Percentiles rank a stretch among this genome's conserved stretches.
These are phyloP conservation scores for Crithidia thermophila DNA, from an alignment of 208 protist genomes.

Conservation along the genomic window DNA sequence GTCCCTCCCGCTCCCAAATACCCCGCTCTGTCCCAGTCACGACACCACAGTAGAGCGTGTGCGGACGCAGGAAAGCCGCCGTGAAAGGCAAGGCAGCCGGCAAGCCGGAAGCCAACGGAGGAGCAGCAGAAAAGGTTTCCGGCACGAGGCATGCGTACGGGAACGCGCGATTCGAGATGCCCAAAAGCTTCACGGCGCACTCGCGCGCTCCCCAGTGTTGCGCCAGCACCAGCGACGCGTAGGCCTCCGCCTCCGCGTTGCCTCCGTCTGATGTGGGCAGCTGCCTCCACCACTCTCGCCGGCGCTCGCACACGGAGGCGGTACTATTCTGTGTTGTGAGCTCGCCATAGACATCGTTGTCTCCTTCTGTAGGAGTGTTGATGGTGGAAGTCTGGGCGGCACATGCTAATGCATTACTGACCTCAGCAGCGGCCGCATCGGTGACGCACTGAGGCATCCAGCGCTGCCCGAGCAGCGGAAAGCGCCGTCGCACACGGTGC, in stretches of 20 bases:
- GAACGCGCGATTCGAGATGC: conserved; percentile 42
- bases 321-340: no score
- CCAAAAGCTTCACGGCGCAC: conserved; percentile 68
- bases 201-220: conserved; percentile 68
- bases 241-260: conserved; percentile 17
- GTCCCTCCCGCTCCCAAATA: conserved; percentile 7
- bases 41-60: conserved; percentile 10
- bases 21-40: conserved; percentile 5
- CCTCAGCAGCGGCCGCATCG: neutral
- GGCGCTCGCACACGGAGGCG: neutral
- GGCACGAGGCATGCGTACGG: conserved; percentile 33
- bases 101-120: neutral
- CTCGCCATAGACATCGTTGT: neutral
- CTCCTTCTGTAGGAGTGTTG: neutral
- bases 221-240: conserved; percentile 36
- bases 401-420: neutral
- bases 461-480: conserved; percentile 26
- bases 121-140: neutral
- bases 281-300: conserved; percentile 19
- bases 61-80: conserved; percentile 15
- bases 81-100: conserved; percentile 15
- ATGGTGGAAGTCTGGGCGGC: no score
- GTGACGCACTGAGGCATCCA: conserved; percentile 36
- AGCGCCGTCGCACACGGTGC: conserved; percentile 31
- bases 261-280: neutral